Evolutionary conservation across 306 rosid genomes (phyloP).

Genomic region (Castanea mollissima): DNA sequence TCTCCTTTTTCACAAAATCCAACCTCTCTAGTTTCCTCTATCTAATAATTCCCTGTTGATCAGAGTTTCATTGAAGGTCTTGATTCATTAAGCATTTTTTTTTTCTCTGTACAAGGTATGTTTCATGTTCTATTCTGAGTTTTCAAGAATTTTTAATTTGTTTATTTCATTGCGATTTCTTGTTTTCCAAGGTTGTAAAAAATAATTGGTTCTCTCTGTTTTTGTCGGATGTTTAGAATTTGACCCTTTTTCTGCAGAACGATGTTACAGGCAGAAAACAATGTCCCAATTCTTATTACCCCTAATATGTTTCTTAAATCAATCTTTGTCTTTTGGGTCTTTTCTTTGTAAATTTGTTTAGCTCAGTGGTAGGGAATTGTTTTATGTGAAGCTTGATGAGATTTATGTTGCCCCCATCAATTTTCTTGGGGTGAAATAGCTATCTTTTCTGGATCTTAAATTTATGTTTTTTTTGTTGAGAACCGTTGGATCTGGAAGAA

Average conservation of each 20-base stretch:
- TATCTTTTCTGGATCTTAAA: background rate
- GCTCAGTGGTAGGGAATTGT: too few relatives aligned
- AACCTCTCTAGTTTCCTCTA: background rate
- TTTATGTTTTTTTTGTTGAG: background rate
- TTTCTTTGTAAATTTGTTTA: too few relatives aligned
- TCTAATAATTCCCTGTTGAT: background rate
- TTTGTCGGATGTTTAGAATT: background rate
- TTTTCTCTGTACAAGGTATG: conserved; percentile 7
- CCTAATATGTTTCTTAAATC: too few relatives aligned
- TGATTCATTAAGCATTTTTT: background rate
- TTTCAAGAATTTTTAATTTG: background rate
- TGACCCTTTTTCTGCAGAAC: background rate
- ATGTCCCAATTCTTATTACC: too few relatives aligned
- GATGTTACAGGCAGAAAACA: too few relatives aligned
- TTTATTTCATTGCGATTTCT: background rate
- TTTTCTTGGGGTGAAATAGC: background rate
- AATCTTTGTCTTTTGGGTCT: too few relatives aligned
- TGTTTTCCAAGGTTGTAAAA: background rate
- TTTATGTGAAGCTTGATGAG: background rate
- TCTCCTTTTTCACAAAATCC: background rate
- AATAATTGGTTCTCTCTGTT: background rate
- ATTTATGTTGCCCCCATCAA: background rate
- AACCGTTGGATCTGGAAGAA: too few relatives aligned
- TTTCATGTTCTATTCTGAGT: background rate
- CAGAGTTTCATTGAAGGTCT: background rate